Evolutionary conservation across 1,139 yeast species (phyloP).

Genomic region (Geotrichum histeridarum): DNA sequence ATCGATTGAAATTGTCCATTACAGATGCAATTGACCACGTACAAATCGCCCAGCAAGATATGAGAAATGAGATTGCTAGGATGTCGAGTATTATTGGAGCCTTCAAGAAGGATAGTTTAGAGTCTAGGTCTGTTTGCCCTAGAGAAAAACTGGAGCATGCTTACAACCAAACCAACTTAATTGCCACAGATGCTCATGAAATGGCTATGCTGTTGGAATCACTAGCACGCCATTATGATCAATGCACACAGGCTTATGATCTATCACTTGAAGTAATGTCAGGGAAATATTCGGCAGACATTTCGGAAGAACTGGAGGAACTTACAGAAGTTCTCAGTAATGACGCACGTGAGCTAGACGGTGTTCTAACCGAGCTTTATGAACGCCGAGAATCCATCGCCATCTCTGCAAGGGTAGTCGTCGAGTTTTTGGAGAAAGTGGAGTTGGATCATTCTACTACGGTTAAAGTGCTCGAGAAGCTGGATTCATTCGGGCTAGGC

Average conservation of each 20-base stretch:
- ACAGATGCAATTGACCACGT: constrained; percentile 33
- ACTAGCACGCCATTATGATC: constrained; percentile 77
- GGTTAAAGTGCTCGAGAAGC: constrained; percentile 23
- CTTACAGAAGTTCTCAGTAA: constrained; percentile 35
- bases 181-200: constrained; percentile 53
- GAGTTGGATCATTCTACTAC: constrained; percentile 22
- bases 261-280: constrained; percentile 21
- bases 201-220: constrained; percentile 65
- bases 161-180: constrained; percentile 27
- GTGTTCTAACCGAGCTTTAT: constrained; percentile 35
- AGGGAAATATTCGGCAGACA: constrained; percentile 13
- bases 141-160: constrained; percentile 26
- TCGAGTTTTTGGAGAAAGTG: constrained; percentile 24
- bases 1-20: constrained; percentile 33
- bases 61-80: constrained; percentile 21
- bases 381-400: constrained; percentile 31
- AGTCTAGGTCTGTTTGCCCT: constrained; percentile 14
- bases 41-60: constrained; percentile 30
- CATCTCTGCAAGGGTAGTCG: constrained; percentile 25
- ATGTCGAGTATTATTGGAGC: constrained; percentile 21
- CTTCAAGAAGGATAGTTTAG: constrained; percentile 24
- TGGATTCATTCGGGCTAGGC: constrained; percentile 28
- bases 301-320: constrained; percentile 30
- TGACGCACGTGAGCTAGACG: constrained; percentile 41
- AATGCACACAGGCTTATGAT: constrained; percentile 46